These are phyloP conservation scores for Strobilomyces confusus DNA, from an alignment of 768 basidiomycete genomes.

Conservation along the genomic window DNA sequence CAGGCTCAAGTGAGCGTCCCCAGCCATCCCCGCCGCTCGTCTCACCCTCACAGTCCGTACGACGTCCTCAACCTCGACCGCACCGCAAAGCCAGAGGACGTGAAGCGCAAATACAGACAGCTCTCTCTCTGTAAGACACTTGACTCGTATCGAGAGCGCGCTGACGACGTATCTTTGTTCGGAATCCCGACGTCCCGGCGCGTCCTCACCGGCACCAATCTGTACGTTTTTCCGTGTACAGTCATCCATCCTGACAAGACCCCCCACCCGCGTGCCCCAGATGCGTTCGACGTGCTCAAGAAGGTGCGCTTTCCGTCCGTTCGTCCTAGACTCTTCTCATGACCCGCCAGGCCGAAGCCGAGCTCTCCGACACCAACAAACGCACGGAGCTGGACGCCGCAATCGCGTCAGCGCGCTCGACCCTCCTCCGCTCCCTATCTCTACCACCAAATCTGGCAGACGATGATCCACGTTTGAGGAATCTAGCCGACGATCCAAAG, in stretches of 20 bases:
- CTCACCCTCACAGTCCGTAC: conserved; percentile 64
- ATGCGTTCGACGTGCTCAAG: conserved; percentile 92
- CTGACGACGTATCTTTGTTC: conserved; percentile 19
- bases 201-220: conserved; percentile 3
- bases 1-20: conserved; percentile 79
- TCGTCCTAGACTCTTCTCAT: background rate
- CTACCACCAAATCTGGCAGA: conserved; percentile 59
- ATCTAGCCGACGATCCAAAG: conserved; percentile 38
- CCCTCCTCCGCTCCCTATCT: conserved; percentile 58
- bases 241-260: conserved; percentile 99
- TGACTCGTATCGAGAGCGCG: conserved; percentile 11
- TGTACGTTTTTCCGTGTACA: conserved; percentile 47
- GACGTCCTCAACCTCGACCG: conserved; percentile 84
- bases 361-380: conserved; percentile 73
- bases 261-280: conserved; percentile 79
- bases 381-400: conserved; percentile 80
- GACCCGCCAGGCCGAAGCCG: conserved; percentile 67
- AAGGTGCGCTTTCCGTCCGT: conserved; percentile 51
- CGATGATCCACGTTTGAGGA: conserved; percentile 54
- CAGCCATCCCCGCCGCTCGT: too few species aligned
- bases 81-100: conserved; percentile 67
- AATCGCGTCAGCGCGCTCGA: conserved; percentile 67
- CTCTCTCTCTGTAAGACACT: conserved; percentile 69
- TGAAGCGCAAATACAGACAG: conserved; percentile 87
- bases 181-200: background rate